Conservation (phyloP, 2,329 filamentous ascomycete genomes). For the Myotisia sp. region DNA sequence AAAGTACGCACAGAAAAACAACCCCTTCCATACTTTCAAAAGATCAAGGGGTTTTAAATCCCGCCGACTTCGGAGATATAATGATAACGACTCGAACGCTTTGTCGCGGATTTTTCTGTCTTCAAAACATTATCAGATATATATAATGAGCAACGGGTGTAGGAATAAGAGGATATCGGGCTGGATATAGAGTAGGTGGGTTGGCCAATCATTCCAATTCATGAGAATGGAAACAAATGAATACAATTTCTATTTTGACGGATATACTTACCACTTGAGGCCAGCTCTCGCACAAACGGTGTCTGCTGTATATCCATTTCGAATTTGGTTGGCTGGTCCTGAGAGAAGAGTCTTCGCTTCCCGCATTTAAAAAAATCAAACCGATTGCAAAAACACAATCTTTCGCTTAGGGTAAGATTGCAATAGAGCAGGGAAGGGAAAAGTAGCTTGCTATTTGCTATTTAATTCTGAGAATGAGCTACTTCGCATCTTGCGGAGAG, state of each 20-base stretch:
- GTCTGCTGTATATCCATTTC: constrained; percentile 33
- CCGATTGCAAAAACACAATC: no score
- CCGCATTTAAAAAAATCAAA: no score
- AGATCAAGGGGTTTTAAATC: constrained; percentile 55
- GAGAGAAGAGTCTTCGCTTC: no score
- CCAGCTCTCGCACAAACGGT: constrained; percentile 70
- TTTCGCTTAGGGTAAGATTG: no score
- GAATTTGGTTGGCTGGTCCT: no score
- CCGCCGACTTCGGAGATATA: constrained; percentile 55
- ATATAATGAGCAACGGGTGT: constrained; percentile 7
- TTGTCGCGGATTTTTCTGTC: constrained; percentile 65
- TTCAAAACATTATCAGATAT: no score
- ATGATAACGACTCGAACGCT: constrained; percentile 60
- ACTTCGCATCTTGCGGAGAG: constrained; percentile 1
- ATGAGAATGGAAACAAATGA: no score
- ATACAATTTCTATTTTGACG: no score
- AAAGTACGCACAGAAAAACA: constrained; percentile 74
- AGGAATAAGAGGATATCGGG: constrained; percentile 10
- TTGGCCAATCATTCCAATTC: no score
- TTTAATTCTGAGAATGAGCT: background rate
- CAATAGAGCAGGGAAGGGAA: no score
- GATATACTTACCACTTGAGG: constrained; percentile 56
- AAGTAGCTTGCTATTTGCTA: background rate
- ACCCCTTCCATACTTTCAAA: constrained; percentile 84
- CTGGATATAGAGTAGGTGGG: no score